Base-by-base conservation (phyloP, 1,284 basidiomycete genomes). In the Tilletia setariae region DNA sequence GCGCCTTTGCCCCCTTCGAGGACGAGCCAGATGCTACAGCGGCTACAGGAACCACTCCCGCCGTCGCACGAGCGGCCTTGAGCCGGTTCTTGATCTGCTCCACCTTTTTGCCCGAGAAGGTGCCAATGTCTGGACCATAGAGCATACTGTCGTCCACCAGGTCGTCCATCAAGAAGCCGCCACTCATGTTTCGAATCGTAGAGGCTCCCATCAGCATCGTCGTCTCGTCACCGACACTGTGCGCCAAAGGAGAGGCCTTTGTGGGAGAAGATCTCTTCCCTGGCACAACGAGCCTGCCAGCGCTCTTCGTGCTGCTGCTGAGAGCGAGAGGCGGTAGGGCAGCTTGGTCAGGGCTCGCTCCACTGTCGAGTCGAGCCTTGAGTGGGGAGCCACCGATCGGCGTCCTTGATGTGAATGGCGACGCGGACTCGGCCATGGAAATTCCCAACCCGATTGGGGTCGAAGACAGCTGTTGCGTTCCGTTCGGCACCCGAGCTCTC, bases 141-240 rank as follows among this genome's bases (percentile, higher is more conserved):
- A 61, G 32, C 56, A 61, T 13, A 30, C 28, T 21, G 19, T 61
- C 56, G 28, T 61, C 56, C 28, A 61, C 8, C 30, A 4, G 11
- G 8, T 61, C 56, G 32, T 61, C 56, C 28, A 61, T 30, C 56
- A 61, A 30, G 30, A 61, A 61, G 56, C 56, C 35, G 25, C 56
- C 56, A 16, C 28, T 35, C 25, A 61, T 1, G 28, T 61, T 61
- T 19, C 56, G 56, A 32, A 19, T 19, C 16, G 19, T 30, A 3
- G 35, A 30, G 21, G 21, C 11, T 1, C 23, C 13, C 23, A 61
- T n/a, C 2, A 30, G 15, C 23, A 30, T n/a, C 30, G 28, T 35
- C 6, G 56, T 32, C n/a, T 61, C 56, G 28, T 61, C 56, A n/a
- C 30, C 56, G 19, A 35, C 56, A 30, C 11, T 25, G 51, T 13